Base-by-base conservation (phyloP, 768 basidiomycete genomes). In the Rhodotorula diobovata region DNA sequence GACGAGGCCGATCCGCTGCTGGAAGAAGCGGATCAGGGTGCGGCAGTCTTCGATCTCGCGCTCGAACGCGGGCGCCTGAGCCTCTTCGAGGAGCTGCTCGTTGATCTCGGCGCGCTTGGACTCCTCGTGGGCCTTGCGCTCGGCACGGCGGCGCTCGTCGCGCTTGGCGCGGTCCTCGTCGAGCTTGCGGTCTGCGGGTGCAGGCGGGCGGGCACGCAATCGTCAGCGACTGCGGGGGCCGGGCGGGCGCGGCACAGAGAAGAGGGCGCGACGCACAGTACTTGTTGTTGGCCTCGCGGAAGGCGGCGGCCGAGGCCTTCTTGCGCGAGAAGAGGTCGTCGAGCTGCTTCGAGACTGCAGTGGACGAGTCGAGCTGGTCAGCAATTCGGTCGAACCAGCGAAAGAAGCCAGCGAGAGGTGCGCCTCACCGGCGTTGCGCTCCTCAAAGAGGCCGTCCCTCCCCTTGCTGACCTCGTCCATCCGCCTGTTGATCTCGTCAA, bases 31-130 rank as follows among this genome's bases (percentile, higher is more conserved):
- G 79, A 95, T 88, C 74, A 96, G 86, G 8, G 90, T 95, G 78
- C 91, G 89, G 82, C 93, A 97, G 80, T 98, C 96, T 83, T 98
- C 92, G 77, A 99, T 93, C 80, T 97, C 87, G 63, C 87, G 84
- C 78, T 91, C 90, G 85, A 86, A 98, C 0, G 96, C 96, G 37
- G 96, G 94, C 34, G 85, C 78, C 69, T 88, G 86, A 34, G 96
- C 96, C 79, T 98, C 93, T 70, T 99, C 96, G 62, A 90, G 87
- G 58, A 97, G 80, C 50, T 87, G 88, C 75, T 89, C 86, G 18
- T 86, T 88, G 69, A 88, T 84, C 79, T 93, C 92, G 80, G 88
- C 82, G 79, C 86, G 89, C 83, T 90, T 92, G 77, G 86, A 85
- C 41, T 87, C 84, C 79, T 93, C 93, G 78, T 89, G 88, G 34